phyloP scores from a whole-genome alignment of 2,329 filamentous ascomycete species.

The Ophiostoma sp. region DNA sequence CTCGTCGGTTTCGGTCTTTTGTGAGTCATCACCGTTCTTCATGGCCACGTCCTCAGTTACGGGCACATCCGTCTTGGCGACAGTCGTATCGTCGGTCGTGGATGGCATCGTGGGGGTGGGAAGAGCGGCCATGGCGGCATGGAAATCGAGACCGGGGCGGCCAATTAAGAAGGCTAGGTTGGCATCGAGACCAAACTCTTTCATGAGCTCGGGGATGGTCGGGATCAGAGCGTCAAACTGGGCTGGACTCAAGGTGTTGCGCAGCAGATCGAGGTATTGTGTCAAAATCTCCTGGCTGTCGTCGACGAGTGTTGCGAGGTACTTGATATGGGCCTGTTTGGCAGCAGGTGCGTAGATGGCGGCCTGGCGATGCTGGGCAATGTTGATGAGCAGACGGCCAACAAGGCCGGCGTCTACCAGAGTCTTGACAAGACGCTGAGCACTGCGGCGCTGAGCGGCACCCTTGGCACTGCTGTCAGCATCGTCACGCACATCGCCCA shows the following conservation, averaged over 20 bases:
- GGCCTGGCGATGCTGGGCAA: constrained; percentile 87
- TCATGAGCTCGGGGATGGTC: constrained; percentile 69
- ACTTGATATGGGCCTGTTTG: constrained; percentile 78
- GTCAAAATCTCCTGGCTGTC: constrained; percentile 82
- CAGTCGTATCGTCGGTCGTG: background rate
- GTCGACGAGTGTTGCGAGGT: constrained; percentile 83
- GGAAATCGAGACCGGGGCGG: constrained; percentile 69
- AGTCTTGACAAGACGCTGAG: constrained; percentile 76
- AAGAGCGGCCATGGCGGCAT: constrained; percentile 41
- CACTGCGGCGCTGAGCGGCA: constrained; percentile 57
- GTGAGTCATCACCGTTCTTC: background rate
- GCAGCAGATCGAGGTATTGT: constrained; percentile 87
- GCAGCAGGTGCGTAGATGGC: constrained; percentile 75
- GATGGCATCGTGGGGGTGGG: background rate
- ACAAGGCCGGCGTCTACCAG: constrained; percentile 76
- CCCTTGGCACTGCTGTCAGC: background rate
- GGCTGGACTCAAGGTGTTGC: constrained; percentile 71
- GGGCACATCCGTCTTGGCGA: background rate
- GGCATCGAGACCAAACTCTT: constrained; percentile 75
- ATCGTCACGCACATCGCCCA: constrained; percentile 69
- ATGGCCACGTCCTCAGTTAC: background rate
- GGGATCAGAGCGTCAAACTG: constrained; percentile 81
- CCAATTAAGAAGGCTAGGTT: constrained; percentile 83
- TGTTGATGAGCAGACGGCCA: constrained; percentile 79
- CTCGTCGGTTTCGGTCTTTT: background rate